These are phyloP conservation scores for Aspergillus niger DNA, from an alignment of 2,329 filamentous ascomycete species.

Conservation along the genomic window DNA sequence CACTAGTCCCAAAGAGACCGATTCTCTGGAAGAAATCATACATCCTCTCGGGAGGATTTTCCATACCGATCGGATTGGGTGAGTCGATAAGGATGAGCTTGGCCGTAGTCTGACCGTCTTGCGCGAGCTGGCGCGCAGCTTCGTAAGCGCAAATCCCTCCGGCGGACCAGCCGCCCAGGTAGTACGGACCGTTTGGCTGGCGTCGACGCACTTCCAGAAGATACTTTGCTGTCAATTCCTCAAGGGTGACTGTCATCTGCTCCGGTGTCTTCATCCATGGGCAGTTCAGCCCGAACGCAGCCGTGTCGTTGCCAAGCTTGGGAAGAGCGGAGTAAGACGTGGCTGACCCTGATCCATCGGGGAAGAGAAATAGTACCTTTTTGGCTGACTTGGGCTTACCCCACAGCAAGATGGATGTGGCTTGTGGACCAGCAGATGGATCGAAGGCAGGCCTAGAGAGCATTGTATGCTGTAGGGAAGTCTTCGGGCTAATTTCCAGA, in stretches of 20 bases:
- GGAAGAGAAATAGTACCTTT: constrained; percentile 47
- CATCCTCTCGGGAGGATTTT: constrained; percentile 61
- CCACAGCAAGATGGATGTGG: constrained; percentile 11
- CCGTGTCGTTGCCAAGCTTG: constrained; percentile 48
- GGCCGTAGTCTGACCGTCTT: constrained; percentile 59
- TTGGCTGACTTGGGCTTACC: constrained; percentile 10
- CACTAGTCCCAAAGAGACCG: constrained; percentile 50
- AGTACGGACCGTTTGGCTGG: constrained; percentile 59
- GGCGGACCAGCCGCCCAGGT: constrained; percentile 72
- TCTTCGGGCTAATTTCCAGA: background rate
- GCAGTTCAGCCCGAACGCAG: constrained; percentile 55
- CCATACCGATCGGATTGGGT: constrained; percentile 66
- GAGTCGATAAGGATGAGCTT: constrained; percentile 66
- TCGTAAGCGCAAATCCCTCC: constrained; percentile 73
- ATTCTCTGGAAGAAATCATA: constrained; percentile 52
- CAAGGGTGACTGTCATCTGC: constrained; percentile 36
- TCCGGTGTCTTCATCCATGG: constrained; percentile 40
- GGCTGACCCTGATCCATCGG: constrained; percentile 53
- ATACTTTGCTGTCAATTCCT: constrained; percentile 39
- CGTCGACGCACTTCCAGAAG: constrained; percentile 47
- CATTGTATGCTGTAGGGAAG: background rate
- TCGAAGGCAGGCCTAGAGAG: background rate
- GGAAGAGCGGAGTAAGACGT: constrained; percentile 45
- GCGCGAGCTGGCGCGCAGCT: constrained; percentile 61
- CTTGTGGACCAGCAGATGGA: background rate